Percentiles rank a stretch among this genome's conserved stretches.
phyloP scores from a whole-genome alignment of 2,329 filamentous ascomycete genomes.

The Colletotrichum neosansevieriae region DNA sequence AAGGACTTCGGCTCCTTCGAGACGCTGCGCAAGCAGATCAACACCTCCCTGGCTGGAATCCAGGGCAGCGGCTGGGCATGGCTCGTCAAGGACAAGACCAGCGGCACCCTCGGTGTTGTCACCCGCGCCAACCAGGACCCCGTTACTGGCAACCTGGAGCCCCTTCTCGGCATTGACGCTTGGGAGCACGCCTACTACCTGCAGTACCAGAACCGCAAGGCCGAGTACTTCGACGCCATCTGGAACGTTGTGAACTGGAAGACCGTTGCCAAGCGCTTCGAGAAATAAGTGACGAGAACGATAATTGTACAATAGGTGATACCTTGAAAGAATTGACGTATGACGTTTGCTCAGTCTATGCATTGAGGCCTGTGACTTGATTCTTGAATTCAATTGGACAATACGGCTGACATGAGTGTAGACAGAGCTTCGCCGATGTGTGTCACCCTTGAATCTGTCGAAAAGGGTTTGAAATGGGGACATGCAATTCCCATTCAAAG shows the following conservation, averaged over 20 bases:
- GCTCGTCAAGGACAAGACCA: constrained; percentile 79
- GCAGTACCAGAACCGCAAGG: constrained; percentile 97
- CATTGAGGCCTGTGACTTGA: too few relatives aligned
- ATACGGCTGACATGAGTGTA: too few relatives aligned
- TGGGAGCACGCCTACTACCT: constrained; percentile 98
- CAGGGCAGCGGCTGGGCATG: constrained; percentile 94
- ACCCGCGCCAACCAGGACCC: constrained; percentile 91
- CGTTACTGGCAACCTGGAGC: constrained; percentile 84
- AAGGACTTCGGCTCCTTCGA: constrained; percentile 76
- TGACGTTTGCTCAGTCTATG: neutral
- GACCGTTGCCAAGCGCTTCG: constrained; percentile 83
- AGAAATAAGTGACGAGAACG: constrained; percentile 51
- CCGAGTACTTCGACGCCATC: constrained; percentile 92
- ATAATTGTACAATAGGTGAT: constrained; percentile 36
- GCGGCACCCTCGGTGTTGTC: constrained; percentile 71
- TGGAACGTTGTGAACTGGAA: constrained; percentile 99
- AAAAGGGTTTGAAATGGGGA: too few relatives aligned
- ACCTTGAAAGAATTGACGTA: constrained; percentile 22
- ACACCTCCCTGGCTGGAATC: constrained; percentile 76
- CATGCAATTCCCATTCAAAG: too few relatives aligned
- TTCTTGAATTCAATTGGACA: too few relatives aligned
- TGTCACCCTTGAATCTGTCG: too few relatives aligned
- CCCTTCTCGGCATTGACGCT: constrained; percentile 89
- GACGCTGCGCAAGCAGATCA: constrained; percentile 75
- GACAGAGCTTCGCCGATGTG: too few relatives aligned